Percentiles rank a stretch among this genome's conserved stretches.
These are phyloP conservation scores for Nakazawaea holstii DNA, from an alignment of 805 yeast genomes.

Conservation along the genomic window DNA sequence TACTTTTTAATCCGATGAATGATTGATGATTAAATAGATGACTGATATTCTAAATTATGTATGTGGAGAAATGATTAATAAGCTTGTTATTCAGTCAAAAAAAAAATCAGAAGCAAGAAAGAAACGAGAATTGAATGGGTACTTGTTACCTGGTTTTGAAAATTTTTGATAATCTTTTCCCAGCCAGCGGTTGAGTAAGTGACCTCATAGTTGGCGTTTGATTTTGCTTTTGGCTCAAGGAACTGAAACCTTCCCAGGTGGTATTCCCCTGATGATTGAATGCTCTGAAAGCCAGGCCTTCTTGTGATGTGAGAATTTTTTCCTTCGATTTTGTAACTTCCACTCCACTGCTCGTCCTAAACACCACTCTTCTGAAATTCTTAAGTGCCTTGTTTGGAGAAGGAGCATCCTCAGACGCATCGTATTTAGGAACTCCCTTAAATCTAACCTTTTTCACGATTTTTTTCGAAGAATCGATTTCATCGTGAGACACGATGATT, in stretches of 20 bases:
- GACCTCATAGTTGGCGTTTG: conserved; percentile 9
- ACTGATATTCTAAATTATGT: neutral
- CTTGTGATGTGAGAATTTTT: conserved; percentile 26
- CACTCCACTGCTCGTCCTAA: conserved; percentile 18
- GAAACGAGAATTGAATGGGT: no score
- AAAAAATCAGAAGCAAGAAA: no score
- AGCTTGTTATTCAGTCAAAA: no score
- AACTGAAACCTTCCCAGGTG: conserved; percentile 8
- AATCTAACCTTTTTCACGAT: conserved; percentile 42
- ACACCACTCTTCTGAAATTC: conserved; percentile 29
- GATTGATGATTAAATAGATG: no score
- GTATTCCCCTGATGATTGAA: conserved; percentile 13
- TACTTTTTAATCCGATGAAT: no score
- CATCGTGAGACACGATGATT: conserved; percentile 2
- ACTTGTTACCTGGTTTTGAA: conserved; percentile 21
- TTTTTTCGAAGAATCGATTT: neutral
- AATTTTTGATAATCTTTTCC: conserved; percentile 19
- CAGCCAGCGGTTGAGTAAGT: conserved; percentile 1
- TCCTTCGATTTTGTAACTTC: conserved; percentile 21
- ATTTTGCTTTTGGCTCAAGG: conserved; percentile 5
- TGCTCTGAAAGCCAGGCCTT: conserved; percentile 29
- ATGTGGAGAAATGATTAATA: neutral
- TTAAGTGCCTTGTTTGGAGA: conserved; percentile 30
- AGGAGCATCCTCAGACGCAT: conserved; percentile 53
- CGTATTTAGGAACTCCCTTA: conserved; percentile 44